These are phyloP conservation scores for Leucoagaricus sp. DNA, from an alignment of 1,284 basidiomycete genomes.

Conservation along the genomic window DNA sequence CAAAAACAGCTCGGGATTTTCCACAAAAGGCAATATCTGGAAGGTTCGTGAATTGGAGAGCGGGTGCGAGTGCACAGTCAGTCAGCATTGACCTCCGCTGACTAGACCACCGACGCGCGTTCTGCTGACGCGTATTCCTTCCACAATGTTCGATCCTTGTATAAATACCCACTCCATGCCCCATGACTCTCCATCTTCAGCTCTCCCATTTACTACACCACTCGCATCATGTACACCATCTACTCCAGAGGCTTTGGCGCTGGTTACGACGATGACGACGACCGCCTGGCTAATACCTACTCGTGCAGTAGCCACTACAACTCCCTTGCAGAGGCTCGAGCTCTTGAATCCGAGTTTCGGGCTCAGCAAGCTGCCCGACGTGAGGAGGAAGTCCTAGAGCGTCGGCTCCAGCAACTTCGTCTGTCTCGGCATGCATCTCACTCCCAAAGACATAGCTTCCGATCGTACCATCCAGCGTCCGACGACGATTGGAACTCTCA, in stretches of 20 bases:
- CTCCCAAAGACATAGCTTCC: background rate
- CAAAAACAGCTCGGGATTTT: conserved; percentile 7
- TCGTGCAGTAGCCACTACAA: conserved; percentile 18
- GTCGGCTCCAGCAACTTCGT: conserved; percentile 27
- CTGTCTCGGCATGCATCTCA: conserved; percentile 23
- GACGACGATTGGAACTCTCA: background rate
- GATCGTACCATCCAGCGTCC: background rate
- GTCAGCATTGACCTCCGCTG: background rate
- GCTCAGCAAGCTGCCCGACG: conserved; percentile 31
- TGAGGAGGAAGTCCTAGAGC: conserved; percentile 29
- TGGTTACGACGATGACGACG: background rate
- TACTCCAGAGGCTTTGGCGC: background rate
- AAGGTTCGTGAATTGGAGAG: conserved; percentile 2
- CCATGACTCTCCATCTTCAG: background rate
- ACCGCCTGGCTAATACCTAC: background rate
- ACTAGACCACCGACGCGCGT: conserved; percentile 10
- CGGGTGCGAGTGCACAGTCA: background rate
- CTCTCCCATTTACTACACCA: background rate
- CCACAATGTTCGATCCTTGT: background rate
- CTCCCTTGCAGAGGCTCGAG: conserved; percentile 25
- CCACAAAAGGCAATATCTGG: conserved; percentile 13
- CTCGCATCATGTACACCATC: conserved; percentile 3
- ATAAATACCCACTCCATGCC: background rate
- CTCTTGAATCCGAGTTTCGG: conserved; percentile 30
- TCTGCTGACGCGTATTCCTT: conserved; percentile 10